Conservation (phyloP, 2,329 filamentous ascomycete genomes). For the Monosporascus sp. region DNA sequence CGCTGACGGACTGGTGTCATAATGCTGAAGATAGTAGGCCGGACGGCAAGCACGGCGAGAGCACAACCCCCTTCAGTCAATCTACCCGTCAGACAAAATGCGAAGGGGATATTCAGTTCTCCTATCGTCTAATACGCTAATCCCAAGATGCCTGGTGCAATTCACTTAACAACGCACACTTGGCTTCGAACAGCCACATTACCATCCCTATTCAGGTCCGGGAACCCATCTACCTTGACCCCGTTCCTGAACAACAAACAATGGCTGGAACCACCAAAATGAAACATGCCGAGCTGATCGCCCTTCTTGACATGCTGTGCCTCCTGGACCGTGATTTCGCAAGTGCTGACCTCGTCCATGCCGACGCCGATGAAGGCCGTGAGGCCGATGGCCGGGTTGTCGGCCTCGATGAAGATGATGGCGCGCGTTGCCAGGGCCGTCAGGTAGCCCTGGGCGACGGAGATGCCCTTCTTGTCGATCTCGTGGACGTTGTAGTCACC, state of each 20-base stretch:
- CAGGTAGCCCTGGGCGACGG: constrained; percentile 59
- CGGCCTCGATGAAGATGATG: constrained; percentile 65
- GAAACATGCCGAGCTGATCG: constrained; percentile 71
- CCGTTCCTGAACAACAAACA: constrained; percentile 61
- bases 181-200: constrained; percentile 23
- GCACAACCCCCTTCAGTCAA: no score
- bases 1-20: no score
- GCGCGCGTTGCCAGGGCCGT: constrained; percentile 63
- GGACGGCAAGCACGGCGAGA: no score
- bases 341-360: constrained; percentile 72
- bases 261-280: constrained; percentile 70
- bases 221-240: constrained; percentile 36
- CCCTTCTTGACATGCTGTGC: constrained; percentile 65
- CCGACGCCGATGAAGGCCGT: constrained; percentile 67
- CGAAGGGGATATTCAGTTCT: no score
- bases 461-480: constrained; percentile 25
- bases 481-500: constrained; percentile 16
- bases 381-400: constrained; percentile 59
- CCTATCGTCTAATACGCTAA: no score
- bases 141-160: not conserved
- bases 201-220: constrained; percentile 7
- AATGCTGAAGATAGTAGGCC: no score
- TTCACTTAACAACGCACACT: constrained; percentile 18
- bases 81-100: no score
- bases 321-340: constrained; percentile 63